Percentiles rank a stretch among this genome's conserved stretches.
These are phyloP conservation scores for Pseudogymnoascus sp. DNA, from an alignment of 2,329 filamentous ascomycete genomes.

Conservation along the genomic window DNA sequence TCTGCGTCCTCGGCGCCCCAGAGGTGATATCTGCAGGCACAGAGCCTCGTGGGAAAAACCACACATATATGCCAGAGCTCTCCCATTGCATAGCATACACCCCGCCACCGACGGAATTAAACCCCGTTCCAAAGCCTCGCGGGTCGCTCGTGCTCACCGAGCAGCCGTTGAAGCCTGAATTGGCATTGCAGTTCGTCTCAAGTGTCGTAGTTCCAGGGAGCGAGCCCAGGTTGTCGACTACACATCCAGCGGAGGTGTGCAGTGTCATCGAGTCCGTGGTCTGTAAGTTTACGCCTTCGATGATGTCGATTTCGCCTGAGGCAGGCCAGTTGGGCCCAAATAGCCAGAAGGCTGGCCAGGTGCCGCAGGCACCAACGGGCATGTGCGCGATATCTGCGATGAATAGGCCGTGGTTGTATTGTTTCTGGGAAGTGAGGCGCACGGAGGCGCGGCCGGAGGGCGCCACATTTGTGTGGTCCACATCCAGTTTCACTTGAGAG, in stretches of 20 bases:
- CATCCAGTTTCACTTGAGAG: slow-evolving; percentile 56
- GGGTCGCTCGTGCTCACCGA: slow-evolving; percentile 30
- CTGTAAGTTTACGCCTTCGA: slow-evolving; percentile 60
- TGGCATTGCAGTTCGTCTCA: slow-evolving; percentile 36
- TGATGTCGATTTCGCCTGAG: slow-evolving; percentile 59
- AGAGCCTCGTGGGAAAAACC: slow-evolving; percentile 60
- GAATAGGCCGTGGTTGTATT: slow-evolving; percentile 58
- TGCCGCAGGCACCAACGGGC: slow-evolving; percentile 60
- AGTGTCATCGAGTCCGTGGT: slow-evolving; percentile 52
- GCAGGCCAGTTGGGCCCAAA: slow-evolving; percentile 50
- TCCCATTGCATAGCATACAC: slow-evolving; percentile 68
- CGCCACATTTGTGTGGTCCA: slow-evolving; percentile 51
- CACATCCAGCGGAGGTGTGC: slow-evolving; percentile 45
- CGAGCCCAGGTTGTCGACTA: slow-evolving; percentile 31
- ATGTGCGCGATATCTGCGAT: slow-evolving; percentile 67
- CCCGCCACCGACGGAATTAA: slow-evolving; percentile 59
- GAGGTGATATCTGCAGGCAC: slow-evolving; percentile 57
- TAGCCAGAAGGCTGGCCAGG: slow-evolving; percentile 64
- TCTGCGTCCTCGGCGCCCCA: slow-evolving; percentile 47
- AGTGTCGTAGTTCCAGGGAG: slow-evolving; percentile 33
- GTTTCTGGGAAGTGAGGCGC: slow-evolving; percentile 54
- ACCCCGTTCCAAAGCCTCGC: slow-evolving; percentile 51
- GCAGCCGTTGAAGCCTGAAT: slow-evolving; percentile 35
- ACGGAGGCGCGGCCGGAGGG: slow-evolving; percentile 50
- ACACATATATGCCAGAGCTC: slow-evolving; percentile 57